Base-by-base conservation (phyloP, 1,139 yeast species). In the Yamadazyma sp. region DNA sequence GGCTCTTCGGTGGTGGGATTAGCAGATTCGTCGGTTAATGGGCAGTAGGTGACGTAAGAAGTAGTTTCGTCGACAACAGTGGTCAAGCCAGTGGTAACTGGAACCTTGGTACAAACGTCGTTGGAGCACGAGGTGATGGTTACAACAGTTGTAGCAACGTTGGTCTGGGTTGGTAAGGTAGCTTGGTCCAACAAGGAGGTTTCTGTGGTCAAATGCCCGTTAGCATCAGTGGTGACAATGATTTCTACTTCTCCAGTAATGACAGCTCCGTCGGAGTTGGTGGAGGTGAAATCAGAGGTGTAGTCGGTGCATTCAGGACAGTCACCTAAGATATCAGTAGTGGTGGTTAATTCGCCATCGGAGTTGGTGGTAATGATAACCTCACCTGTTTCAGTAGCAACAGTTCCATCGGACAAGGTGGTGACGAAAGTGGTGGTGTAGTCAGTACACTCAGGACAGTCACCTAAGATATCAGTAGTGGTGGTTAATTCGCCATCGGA, bases 401-500 rank as follows among this genome's bases (percentile, higher is more conserved):
- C 33, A 4, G 23, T 6, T 3, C 33, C 33, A 17, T 44, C 47
- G 8, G 46, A 16, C 22, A 38, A 31, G 16, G 52, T 49, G 11
- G 51, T 45, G 26, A 47, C 38, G 40, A 45, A 41, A 6, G 50
- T 43, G 27, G 53, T 48, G 15, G 52, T 48, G 48, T 45, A 48
- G 6, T 42, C 44, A 14, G 53, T 49, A 34, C 48, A 46, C 24
- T 39, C 46, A 18, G 44, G 44, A 33, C 44, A 41, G 34, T 37
- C 46, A 29, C 40, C 44, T 21, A 44, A 10, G 16, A 37, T 36
- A 11, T 38, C 38, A 21, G 52, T 45, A 11, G 45, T 9, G 26
- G 31, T 27, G 22, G 57, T 44, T 52, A 73, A 68, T 45, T 53
- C 55, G 56, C 62, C 32, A 50, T 60, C 59, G 20, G 56, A 47